phyloP scores from a whole-genome alignment of 1,284 basidiomycete genomes.

The Rhodotorula glutinis region DNA sequence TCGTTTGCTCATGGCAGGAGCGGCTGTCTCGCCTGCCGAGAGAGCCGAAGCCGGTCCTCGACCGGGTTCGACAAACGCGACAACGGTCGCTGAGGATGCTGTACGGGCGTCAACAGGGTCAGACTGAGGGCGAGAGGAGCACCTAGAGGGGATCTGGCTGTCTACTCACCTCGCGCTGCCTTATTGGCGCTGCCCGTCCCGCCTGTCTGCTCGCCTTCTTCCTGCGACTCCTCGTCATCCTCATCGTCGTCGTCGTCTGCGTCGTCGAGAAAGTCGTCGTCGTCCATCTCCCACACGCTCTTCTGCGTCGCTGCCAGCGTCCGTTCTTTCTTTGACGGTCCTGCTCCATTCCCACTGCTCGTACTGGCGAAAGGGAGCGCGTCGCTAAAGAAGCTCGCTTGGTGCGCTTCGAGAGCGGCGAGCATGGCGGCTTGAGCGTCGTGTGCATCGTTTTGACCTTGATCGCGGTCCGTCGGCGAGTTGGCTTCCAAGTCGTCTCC shows the following conservation, averaged over 20 bases:
- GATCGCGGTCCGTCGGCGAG: neutral
- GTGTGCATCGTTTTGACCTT: neutral
- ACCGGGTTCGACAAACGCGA: slow-evolving; percentile 34
- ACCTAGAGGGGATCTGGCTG: too few species aligned
- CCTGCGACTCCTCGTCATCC: slow-evolving; percentile 8
- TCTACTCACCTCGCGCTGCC: neutral
- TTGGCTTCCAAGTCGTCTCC: neutral
- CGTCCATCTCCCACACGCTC: slow-evolving; percentile 36
- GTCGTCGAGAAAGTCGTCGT: slow-evolving; percentile 32
- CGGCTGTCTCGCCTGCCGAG: neutral
- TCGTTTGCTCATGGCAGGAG: slow-evolving; percentile 4
- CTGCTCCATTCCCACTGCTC: neutral
- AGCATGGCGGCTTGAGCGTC: slow-evolving; percentile 15
- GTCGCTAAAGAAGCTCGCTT: slow-evolving; percentile 6
- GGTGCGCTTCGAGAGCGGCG: slow-evolving; percentile 26
- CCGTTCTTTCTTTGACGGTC: neutral
- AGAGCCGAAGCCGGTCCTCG: neutral
- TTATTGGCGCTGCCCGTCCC: neutral
- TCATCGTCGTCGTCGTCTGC: slow-evolving; percentile 21
- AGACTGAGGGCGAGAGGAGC: too few species aligned
- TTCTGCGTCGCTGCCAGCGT: slow-evolving; percentile 13
- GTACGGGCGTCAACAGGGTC: neutral
- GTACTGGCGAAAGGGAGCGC: slow-evolving; percentile 7
- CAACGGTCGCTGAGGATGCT: slow-evolving; percentile 12
- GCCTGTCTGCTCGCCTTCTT: neutral